Conservation (phyloP, 441 rosid species). For the Erysimum cheiri region DNA sequence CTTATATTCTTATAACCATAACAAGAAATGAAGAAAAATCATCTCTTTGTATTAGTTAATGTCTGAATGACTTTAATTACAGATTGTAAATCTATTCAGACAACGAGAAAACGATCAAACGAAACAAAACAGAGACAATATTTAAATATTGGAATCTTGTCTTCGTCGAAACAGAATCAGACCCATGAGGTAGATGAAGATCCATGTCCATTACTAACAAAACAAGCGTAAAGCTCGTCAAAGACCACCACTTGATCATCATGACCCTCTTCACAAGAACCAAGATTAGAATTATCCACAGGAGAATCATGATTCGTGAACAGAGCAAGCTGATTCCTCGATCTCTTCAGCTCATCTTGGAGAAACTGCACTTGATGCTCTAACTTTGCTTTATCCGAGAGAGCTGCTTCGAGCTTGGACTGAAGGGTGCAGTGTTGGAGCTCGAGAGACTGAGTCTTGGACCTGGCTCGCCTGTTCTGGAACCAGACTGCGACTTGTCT, state of each 20-base stretch:
- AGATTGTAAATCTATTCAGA: constrained; percentile 8
- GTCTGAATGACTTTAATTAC: constrained; percentile 7
- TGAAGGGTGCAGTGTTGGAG: constrained; percentile 62
- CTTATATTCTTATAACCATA: background rate
- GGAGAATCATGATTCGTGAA: constrained; percentile 34
- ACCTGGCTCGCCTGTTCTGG: constrained; percentile 91
- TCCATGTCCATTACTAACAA: constrained; percentile 49
- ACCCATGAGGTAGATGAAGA: constrained; percentile 49
- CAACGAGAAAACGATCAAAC: background rate
- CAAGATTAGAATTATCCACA: constrained; percentile 29
- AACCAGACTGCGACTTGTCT: constrained; percentile 90
- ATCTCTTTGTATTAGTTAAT: constrained; percentile 4
- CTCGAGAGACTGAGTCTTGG: constrained; percentile 80
- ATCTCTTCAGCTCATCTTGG: constrained; percentile 59
- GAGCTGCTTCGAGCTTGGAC: constrained; percentile 58
- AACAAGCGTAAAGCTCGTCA: constrained; percentile 73
- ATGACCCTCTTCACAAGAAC: constrained; percentile 42
- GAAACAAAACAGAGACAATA: background rate
- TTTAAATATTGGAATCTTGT: constrained; percentile 9
- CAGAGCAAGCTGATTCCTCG: constrained; percentile 50
- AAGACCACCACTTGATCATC: constrained; percentile 52
- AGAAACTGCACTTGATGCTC: constrained; percentile 67
- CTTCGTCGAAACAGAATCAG: constrained; percentile 32
- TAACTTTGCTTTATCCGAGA: constrained; percentile 57
- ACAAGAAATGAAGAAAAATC: background rate